These are phyloP conservation scores for Papilionanthe hybrid DNA, from an alignment of 116 monocot genomes.

Conservation along the genomic window DNA sequence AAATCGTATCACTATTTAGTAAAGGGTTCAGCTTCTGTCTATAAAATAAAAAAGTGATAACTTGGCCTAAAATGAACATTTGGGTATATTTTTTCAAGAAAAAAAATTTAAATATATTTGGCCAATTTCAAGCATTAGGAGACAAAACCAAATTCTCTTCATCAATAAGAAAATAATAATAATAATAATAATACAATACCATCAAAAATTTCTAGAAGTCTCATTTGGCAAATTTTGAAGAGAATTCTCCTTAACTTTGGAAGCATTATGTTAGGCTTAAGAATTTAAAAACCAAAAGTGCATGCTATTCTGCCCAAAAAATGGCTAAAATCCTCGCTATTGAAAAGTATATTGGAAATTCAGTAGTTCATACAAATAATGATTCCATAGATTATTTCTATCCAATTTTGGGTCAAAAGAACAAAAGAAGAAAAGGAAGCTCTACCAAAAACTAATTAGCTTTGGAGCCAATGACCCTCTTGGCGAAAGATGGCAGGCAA, in stretches of 20 bases:
- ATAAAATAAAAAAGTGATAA: too few relatives aligned
- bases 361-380: not conserved
- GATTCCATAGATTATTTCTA: not conserved
- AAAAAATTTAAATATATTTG: too few relatives aligned
- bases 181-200: too few relatives aligned
- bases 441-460: conserved; percentile 1
- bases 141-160: too few relatives aligned
- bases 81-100: too few relatives aligned
- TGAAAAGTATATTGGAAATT: not conserved
- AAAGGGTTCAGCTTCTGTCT: too few relatives aligned
- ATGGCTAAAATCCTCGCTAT: not conserved
- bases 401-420: not conserved
- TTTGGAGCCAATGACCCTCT: conserved; percentile 41
- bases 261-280: not conserved
- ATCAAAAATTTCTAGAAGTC: too few relatives aligned
- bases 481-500: conserved; percentile 59
- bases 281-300: not conserved
- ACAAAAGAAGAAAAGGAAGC: not conserved
- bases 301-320: not conserved
- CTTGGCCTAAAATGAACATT: too few relatives aligned
- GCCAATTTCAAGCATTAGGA: too few relatives aligned
- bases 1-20: too few relatives aligned
- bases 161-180: too few relatives aligned
- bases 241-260: not conserved
- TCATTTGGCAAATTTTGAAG: too few relatives aligned